Evolutionary conservation across 2,329 filamentous ascomycete species (phyloP).

Genomic region (Biscogniauxia marginata): DNA sequence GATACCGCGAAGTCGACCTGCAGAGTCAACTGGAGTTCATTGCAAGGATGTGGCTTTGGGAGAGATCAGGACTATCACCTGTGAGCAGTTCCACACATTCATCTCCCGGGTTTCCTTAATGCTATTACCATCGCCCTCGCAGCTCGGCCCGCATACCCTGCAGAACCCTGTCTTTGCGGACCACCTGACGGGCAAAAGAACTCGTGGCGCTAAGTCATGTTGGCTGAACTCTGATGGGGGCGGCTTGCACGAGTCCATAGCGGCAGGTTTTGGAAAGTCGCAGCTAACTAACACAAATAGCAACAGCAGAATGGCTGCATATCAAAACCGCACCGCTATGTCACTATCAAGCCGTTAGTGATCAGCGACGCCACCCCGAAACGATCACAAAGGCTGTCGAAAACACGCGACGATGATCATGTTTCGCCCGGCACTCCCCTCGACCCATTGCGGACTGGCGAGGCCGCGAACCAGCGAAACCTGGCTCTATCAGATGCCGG

Average conservation of each 20-base stretch:
- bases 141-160: not conserved
- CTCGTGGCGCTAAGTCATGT: not conserved
- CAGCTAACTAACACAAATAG: conserved; percentile 19
- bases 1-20: conserved; percentile 38
- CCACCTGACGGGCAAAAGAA: too few relatives aligned
- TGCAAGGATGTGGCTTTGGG: conserved; percentile 40
- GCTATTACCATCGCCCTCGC: not conserved
- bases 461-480: conserved; percentile 26
- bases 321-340: conserved; percentile 8
- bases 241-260: not conserved
- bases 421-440: conserved; percentile 11
- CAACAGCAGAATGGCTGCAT: conserved; percentile 16
- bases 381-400: conserved; percentile 33
- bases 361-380: conserved; percentile 35
- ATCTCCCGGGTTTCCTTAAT: not conserved
- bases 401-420: conserved; percentile 16
- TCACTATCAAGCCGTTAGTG: conserved; percentile 26
- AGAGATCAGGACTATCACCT: conserved; percentile 20
- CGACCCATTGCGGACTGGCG: conserved; percentile 23
- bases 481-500: conserved; percentile 25
- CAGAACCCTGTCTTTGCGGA: too few relatives aligned
- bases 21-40: conserved; percentile 38
- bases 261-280: conserved; percentile 5
- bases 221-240: not conserved
- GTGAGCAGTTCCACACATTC: conserved; percentile 30